These are phyloP conservation scores for Excoecaria cochinchinensis DNA, from an alignment of 345 rosid genomes.

Conservation along the genomic window DNA sequence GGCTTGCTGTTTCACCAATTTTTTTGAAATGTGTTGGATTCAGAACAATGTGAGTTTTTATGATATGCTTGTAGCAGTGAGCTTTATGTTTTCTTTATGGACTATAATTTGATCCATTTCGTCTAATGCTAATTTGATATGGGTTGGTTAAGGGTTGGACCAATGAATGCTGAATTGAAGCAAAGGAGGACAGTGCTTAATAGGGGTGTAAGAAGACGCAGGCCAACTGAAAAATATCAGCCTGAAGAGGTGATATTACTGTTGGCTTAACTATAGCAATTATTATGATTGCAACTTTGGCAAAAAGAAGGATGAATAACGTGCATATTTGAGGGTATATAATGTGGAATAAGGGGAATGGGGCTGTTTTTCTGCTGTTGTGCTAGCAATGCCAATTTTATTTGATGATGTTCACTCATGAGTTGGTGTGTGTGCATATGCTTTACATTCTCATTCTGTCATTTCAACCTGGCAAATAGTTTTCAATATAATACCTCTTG, in stretches of 20 bases:
- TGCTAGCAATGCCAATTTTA: not conserved
- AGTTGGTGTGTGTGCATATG: not conserved
- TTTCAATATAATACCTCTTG: not conserved
- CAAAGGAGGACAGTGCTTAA: slow-evolving; percentile 50
- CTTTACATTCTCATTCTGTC: not conserved
- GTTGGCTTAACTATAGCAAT: not conserved
- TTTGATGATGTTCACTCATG: not conserved
- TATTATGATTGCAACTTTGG: slow-evolving; percentile 4
- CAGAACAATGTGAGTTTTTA: slow-evolving; percentile 70
- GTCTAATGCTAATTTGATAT: not conserved
- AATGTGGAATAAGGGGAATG: not conserved
- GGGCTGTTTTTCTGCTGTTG: not conserved
- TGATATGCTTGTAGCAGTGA: too few species aligned
- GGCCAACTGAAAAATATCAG: slow-evolving; percentile 49
- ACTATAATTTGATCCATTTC: not conserved
- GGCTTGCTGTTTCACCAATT: slow-evolving; percentile 55
- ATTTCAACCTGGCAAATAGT: not conserved
- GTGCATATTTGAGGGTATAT: not conserved
- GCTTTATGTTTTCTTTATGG: not conserved
- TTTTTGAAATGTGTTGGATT: slow-evolving; percentile 51
- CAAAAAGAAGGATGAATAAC: not conserved
- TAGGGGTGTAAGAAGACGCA: slow-evolving; percentile 44
- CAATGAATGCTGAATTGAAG: slow-evolving; percentile 76
- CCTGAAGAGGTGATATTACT: slow-evolving; percentile 70
- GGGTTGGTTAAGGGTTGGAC: slow-evolving; percentile 67